These are phyloP conservation scores for Panicum virgatum DNA, from an alignment of 202 grass and related monocot species.

Conservation along the genomic window DNA sequence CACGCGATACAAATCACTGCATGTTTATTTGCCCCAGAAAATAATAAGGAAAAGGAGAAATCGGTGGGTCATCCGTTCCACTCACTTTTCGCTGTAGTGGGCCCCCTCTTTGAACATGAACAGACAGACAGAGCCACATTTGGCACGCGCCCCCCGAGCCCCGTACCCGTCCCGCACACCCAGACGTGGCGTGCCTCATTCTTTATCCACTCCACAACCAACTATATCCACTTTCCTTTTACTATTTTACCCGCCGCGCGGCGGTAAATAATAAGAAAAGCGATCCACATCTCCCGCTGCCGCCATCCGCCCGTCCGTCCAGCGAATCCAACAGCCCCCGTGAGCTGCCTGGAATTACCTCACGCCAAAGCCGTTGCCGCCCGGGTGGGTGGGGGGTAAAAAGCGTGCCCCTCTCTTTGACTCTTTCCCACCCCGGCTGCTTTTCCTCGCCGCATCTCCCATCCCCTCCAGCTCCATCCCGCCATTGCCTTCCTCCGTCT, in stretches of 20 bases:
- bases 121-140: background rate
- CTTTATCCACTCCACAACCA: constrained; percentile 53
- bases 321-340: background rate
- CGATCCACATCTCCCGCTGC: background rate
- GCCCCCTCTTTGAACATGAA: background rate
- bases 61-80: no score
- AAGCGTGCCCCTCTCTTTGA: background rate
- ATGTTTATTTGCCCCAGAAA: no score
- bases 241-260: no score
- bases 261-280: no score
- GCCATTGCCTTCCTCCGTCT: background rate
- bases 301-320: background rate
- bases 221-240: constrained; percentile 46
- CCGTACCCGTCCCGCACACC: background rate
- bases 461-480: no score
- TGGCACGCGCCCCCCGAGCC: background rate
- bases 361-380: constrained; percentile 3
- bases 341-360: background rate
- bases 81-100: background rate
- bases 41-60: no score
- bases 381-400: no score
- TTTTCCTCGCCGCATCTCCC: constrained; percentile 34
- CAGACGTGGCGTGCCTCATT: background rate
- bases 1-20: no score
- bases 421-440: background rate